Evolutionary conservation across 306 rosid species (phyloP).

Genomic region (Boehmeria nivea): DNA sequence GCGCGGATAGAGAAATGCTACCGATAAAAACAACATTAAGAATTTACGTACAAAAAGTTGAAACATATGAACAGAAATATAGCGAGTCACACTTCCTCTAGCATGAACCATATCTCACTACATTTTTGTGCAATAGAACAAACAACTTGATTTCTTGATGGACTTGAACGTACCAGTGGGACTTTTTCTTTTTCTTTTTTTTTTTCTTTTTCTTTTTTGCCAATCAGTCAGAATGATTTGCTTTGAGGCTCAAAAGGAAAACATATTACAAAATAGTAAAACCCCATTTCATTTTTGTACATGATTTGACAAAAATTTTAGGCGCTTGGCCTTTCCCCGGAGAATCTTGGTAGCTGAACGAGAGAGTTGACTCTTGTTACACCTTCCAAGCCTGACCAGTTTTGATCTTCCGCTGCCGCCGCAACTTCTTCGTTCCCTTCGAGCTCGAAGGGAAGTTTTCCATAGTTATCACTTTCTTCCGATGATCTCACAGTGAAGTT

Average conservation of each 20-base stretch:
- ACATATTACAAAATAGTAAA: slow-evolving; percentile 27
- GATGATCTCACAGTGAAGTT: slow-evolving; percentile 78
- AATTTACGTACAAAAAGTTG: background rate
- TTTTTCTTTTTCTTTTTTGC: slow-evolving; percentile 17
- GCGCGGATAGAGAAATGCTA: background rate
- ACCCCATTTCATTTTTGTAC: slow-evolving; percentile 18
- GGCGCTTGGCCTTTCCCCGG: slow-evolving; percentile 59
- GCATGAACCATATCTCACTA: background rate
- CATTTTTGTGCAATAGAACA: slow-evolving; percentile 22
- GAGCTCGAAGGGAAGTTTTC: slow-evolving; percentile 31
- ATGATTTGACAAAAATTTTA: slow-evolving; percentile 18
- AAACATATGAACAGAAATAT: background rate
- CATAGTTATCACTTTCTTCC: slow-evolving; percentile 56
- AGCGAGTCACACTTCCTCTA: too few species aligned
- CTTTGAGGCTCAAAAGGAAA: slow-evolving; percentile 18
- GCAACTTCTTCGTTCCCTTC: slow-evolving; percentile 44
- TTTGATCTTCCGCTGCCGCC: slow-evolving; percentile 72
- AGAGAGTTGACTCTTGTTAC: slow-evolving; percentile 96
- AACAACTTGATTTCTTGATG: slow-evolving; percentile 11
- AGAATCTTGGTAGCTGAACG: slow-evolving; percentile 95
- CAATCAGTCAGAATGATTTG: slow-evolving; percentile 20
- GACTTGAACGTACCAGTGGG: slow-evolving; percentile 6
- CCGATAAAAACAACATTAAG: slow-evolving; percentile 2
- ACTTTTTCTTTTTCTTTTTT: slow-evolving; percentile 15
- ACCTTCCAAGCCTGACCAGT: slow-evolving; percentile 96